Conservation (phyloP, 1,139 yeast genomes). For the Debaryomyces sp. region DNA sequence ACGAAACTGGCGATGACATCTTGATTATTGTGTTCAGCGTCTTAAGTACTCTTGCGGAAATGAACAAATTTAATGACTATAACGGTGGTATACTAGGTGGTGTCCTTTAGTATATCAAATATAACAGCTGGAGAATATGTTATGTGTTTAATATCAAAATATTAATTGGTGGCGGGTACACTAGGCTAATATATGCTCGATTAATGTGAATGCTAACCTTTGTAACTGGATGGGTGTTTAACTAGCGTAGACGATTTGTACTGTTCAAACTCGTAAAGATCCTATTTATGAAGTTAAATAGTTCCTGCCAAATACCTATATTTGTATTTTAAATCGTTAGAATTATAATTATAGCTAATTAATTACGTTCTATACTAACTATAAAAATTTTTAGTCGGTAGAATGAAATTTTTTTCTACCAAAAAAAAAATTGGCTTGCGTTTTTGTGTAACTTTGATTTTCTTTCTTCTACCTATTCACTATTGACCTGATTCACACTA, state of each 20-base stretch:
- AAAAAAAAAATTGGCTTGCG: background rate
- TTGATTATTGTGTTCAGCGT: background rate
- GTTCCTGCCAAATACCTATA: slow-evolving; percentile 6
- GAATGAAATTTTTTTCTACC: slow-evolving; percentile 6
- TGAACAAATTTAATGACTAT: background rate
- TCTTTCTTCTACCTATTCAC: background rate
- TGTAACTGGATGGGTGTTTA: slow-evolving; percentile 4
- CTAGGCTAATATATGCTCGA: slow-evolving; percentile 5
- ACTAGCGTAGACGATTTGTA: background rate
- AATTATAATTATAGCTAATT: slow-evolving; percentile 2
- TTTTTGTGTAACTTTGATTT: slow-evolving; percentile 3
- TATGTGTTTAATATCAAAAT: slow-evolving; percentile 1
- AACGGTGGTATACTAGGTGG: background rate
- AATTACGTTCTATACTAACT: slow-evolving; percentile 4
- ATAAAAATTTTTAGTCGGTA: slow-evolving; percentile 7
- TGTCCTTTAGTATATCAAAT: background rate
- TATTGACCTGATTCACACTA: background rate
- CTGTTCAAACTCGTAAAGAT: background rate
- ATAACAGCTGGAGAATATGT: background rate
- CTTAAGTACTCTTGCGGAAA: slow-evolving; percentile 1
- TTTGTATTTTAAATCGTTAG: slow-evolving; percentile 3
- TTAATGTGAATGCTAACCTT: slow-evolving; percentile 2
- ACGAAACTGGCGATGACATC: slow-evolving; percentile 21
- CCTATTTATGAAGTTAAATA: slow-evolving; percentile 2
- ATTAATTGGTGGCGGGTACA: slow-evolving; percentile 6